Conservation (phyloP, 371 early-diverging fungal species). For the Mortierella sp. region DNA sequence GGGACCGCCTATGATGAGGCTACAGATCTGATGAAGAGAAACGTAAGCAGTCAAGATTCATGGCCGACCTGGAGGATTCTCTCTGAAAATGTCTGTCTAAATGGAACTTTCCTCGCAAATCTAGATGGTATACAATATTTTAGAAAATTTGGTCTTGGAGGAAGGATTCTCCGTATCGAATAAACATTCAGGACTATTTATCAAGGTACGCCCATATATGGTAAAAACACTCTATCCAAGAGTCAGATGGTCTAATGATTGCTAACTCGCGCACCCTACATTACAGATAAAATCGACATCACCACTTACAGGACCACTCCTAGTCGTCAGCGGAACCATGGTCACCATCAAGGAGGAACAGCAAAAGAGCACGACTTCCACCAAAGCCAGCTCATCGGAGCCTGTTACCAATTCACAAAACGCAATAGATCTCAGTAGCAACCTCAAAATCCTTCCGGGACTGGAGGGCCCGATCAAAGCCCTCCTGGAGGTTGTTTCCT, state of each 20-base stretch:
- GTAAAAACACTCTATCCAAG: background rate
- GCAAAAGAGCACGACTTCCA: conserved; percentile 7
- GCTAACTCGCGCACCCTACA: background rate
- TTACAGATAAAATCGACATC: conserved; percentile 48
- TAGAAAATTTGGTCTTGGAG: conserved; percentile 27
- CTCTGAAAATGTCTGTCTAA: too few relatives aligned
- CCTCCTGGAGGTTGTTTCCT: conserved; percentile 82
- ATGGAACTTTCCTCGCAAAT: background rate
- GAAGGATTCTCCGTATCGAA: conserved; percentile 24
- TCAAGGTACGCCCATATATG: conserved; percentile 24
- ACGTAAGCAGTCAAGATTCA: conserved; percentile 21
- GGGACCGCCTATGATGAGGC: conserved; percentile 31
- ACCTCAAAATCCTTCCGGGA: conserved; percentile 61
- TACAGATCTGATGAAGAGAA: conserved; percentile 32
- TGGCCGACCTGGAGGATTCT: too few relatives aligned
- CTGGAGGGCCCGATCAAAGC: conserved; percentile 71
- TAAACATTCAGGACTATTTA: conserved; percentile 20
- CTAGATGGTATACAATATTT: conserved; percentile 36
- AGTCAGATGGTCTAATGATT: background rate
- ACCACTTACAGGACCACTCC: conserved; percentile 50
- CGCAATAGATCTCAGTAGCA: conserved; percentile 9
- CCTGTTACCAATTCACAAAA: background rate
- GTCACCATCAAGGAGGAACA: conserved; percentile 25
- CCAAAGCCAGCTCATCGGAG: conserved; percentile 18
- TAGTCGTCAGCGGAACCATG: conserved; percentile 41